Conservation (phyloP, 148 eudicot genomes). For the Amaranthus cruentus region DNA sequence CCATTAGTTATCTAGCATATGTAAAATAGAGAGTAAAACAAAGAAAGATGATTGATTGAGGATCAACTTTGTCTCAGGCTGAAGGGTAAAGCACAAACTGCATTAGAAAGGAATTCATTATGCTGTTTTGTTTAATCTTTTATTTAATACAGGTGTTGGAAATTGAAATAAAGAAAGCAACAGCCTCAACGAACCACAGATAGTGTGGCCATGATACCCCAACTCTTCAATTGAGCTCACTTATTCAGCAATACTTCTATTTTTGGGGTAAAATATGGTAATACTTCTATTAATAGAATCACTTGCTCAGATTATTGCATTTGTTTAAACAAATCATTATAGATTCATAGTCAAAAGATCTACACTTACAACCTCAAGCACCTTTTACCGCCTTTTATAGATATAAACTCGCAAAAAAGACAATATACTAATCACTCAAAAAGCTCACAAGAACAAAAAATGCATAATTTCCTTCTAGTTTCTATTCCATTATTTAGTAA, state of each 20-base stretch:
- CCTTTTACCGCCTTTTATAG: background rate
- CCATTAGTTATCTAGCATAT: slow-evolving; percentile 25
- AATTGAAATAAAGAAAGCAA: slow-evolving; percentile 22
- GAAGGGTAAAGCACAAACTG: slow-evolving; percentile 22
- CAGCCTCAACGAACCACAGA: slow-evolving; percentile 24
- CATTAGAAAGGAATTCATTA: slow-evolving; percentile 29
- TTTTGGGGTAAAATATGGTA: background rate
- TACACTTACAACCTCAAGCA: background rate
- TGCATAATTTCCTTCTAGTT: slow-evolving; percentile 9
- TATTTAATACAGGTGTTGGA: slow-evolving; percentile 7
- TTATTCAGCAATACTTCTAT: background rate
- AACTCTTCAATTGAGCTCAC: slow-evolving; percentile 26
- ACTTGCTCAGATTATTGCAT: slow-evolving; percentile 24
- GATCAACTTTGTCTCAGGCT: slow-evolving; percentile 41
- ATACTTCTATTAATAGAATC: background rate
- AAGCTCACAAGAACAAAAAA: background rate
- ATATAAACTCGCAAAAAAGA: too few species aligned
- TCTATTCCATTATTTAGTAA: background rate
- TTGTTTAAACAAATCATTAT: slow-evolving; percentile 11
- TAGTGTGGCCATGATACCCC: slow-evolving; percentile 38
- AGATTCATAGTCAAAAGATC: slow-evolving; percentile 8
- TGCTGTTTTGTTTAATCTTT: slow-evolving; percentile 3
- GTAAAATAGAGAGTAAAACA: slow-evolving; percentile 3
- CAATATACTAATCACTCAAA: too few species aligned
- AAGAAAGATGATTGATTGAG: slow-evolving; percentile 21